Evolutionary conservation across 495 filamentous ascomycete genomes (phyloP), one percentile per base, ranked within the genome.

Genomic region (Aspergillus avenaceus): DNA sequence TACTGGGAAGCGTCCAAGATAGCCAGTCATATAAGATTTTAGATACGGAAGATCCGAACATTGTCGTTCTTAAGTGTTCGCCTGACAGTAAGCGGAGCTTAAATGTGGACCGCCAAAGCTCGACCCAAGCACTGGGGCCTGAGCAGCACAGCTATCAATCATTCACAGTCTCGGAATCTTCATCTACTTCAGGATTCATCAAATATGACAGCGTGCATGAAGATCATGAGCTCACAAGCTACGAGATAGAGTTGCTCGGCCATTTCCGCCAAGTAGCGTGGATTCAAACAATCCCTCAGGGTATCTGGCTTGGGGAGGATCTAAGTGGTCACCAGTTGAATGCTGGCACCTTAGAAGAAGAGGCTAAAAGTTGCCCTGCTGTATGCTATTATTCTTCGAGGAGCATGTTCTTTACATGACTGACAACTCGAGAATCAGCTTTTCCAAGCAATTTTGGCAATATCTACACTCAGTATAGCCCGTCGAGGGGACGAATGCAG

Each of bases 401-500:
- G 23, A 42, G 23, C 12, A 5, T 19, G 3, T 38, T 18, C 36
- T 41, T 27, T 13, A 34, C 12, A 41, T 59, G 53, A 61, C 45
- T 19, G 45, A 29, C 13, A 25, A 19, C 23, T 31, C 16, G 25
- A 50, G 18, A 16, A 37, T 41, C 51, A 84, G 81, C 74, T 84
- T 44, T 75, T 75, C 37, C 76, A 81, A 56, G 81, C 79, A n/a
- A 78, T 84, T 43, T 80, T 81, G 73, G 79, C 81, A 5, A 57
- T 84, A 7, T 77, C 76, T 13, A 80, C 79, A 14, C 70, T 84
- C 42, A 79, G 74, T 55, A 66, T 82, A 32, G 70, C 74, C 13
- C 73, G 74, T 56, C 70, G 70, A 54, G 70, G 71, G 29, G 67
- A 65, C 23, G 59, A 64, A 18, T 69, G 72, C 43, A 72, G 66